Evolutionary conservation across 2,329 filamentous ascomycete species (phyloP).

Genomic region (Raffaelea ambrosiae): DNA sequence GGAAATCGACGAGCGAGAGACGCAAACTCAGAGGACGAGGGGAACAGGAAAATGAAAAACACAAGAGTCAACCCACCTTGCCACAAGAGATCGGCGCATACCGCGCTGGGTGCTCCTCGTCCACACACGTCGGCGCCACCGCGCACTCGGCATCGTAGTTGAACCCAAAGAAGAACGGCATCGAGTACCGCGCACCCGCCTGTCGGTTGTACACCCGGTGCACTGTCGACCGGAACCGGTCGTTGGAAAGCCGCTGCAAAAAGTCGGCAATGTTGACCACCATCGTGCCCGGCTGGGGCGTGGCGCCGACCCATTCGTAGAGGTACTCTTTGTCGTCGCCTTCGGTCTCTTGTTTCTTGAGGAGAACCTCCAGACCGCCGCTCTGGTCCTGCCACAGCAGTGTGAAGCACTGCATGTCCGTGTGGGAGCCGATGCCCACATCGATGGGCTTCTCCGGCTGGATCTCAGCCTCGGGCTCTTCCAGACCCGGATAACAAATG

Average conservation of each 20-base stretch:
- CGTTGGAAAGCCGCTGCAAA: conserved; percentile 41
- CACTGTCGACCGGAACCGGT: conserved; percentile 37
- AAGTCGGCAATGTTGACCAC: conserved; percentile 46
- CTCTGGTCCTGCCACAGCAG: conserved; percentile 37
- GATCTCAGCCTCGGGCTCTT: not conserved
- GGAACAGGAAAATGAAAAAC: not conserved
- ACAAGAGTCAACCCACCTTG: conserved; percentile 6
- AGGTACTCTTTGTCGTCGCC: not conserved
- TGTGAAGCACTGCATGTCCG: conserved; percentile 40
- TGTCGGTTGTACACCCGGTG: conserved; percentile 40
- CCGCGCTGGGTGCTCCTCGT: conserved; percentile 27
- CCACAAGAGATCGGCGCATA: conserved; percentile 37
- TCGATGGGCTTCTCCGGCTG: conserved; percentile 11
- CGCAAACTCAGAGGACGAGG: no score
- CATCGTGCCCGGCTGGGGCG: conserved; percentile 35
- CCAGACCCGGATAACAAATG: conserved; percentile 15
- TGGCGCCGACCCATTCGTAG: conserved; percentile 28
- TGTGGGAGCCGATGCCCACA: conserved; percentile 38
- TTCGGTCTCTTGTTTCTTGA: not conserved
- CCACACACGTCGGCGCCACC: conserved; percentile 31
- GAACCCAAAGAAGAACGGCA: conserved; percentile 49
- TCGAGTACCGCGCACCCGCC: conserved; percentile 34
- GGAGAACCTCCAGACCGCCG: conserved; percentile 32
- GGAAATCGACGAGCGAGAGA: not conserved
- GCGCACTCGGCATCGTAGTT: conserved; percentile 34